Evolutionary conservation across 768 basidiomycete species (phyloP).

Genomic region (Tephrocybe sp.): DNA sequence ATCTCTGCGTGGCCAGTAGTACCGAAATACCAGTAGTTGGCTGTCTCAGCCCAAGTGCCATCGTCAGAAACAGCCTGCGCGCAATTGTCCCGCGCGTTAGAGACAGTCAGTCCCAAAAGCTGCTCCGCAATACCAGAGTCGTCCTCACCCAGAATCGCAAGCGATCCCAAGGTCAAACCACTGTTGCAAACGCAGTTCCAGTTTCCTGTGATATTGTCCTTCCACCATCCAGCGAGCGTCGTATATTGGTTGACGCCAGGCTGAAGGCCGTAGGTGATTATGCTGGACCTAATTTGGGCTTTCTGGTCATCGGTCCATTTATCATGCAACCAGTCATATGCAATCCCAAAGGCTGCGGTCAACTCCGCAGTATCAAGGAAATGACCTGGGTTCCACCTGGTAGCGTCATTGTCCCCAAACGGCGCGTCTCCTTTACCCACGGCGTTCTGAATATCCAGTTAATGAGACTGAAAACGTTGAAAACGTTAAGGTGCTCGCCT

Average conservation of each 20-base stretch:
- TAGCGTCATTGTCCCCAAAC: constrained; percentile 63
- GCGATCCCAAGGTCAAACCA: constrained; percentile 84
- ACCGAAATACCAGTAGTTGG: constrained; percentile 96
- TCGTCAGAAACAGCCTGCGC: constrained; percentile 60
- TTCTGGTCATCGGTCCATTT: constrained; percentile 55
- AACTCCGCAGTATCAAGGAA: constrained; percentile 95
- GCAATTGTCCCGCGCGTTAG: constrained; percentile 80
- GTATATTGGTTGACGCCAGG: constrained; percentile 61
- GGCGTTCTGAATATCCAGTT: constrained; percentile 52
- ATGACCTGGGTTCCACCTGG: constrained; percentile 85
- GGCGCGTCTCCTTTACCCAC: constrained; percentile 62
- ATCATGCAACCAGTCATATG: constrained; percentile 91
- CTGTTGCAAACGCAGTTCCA: constrained; percentile 99
- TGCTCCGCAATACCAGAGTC: constrained; percentile 67
- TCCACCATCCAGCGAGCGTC: constrained; percentile 77
- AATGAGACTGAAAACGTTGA: neutral
- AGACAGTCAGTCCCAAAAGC: constrained; percentile 66
- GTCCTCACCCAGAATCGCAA: constrained; percentile 88
- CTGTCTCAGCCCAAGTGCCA: constrained; percentile 92
- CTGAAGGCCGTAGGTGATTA: constrained; percentile 77
- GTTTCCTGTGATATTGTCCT: constrained; percentile 71
- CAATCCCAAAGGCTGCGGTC: constrained; percentile 85
- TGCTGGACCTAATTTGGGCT: constrained; percentile 60
- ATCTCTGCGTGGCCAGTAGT: constrained; percentile 91
- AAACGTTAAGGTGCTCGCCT: constrained; percentile 45